Conservation (phyloP, 179 eudicot genomes). For the Heliamphora pulchella region DNA sequence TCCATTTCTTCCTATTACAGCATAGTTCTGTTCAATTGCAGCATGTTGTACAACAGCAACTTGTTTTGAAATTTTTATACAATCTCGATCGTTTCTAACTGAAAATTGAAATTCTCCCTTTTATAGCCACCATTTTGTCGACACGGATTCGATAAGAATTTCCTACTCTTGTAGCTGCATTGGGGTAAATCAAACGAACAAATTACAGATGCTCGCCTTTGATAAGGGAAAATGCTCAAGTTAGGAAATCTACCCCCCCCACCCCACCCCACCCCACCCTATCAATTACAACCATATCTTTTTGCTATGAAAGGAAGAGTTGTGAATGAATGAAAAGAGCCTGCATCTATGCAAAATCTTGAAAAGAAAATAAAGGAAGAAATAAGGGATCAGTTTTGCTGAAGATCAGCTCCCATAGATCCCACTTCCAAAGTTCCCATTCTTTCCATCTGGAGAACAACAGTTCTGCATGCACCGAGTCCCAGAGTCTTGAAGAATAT, state of each 20-base stretch:
- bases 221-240: conserved; percentile 13
- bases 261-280: neutral
- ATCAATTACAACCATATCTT: conserved; percentile 17
- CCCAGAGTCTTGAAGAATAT: neutral
- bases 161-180: conserved; percentile 11
- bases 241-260: conserved; percentile 20
- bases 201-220: conserved; percentile 26
- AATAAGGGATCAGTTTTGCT: conserved; percentile 16
- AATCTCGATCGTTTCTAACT: neutral
- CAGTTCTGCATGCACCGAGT: conserved; percentile 9
- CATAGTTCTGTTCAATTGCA: conserved; percentile 12
- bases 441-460: conserved; percentile 10
- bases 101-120: neutral
- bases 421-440: conserved; percentile 32
- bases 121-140: neutral
- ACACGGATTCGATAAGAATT: neutral
- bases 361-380: neutral
- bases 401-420: conserved; percentile 13
- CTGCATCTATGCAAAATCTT: conserved; percentile 24
- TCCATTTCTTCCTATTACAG: conserved; percentile 25
- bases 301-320: conserved; percentile 6
- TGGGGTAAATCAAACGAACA: conserved; percentile 24
- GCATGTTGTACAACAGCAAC: conserved; percentile 2
- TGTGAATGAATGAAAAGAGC: conserved; percentile 27
- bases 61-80: neutral